Evolutionary conservation across 805 yeast genomes (phyloP), one percentile per base, ranked within the genome.

Genomic region (Groenewaldozyma salmanticensis): DNA sequence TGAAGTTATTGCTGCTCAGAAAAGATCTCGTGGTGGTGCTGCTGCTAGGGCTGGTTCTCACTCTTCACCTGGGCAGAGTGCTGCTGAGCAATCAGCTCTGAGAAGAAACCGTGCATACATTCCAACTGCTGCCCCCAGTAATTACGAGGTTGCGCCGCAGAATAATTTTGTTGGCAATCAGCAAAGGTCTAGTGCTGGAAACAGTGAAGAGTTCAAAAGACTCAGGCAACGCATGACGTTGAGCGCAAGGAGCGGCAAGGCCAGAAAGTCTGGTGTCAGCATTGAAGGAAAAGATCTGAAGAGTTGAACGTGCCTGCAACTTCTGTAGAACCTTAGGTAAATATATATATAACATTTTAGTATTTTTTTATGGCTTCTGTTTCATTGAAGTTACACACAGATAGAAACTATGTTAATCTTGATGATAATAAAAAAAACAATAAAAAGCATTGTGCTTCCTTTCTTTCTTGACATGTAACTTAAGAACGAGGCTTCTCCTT

Each of bases 401-500:
- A n/a, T n/a, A n/a, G n/a, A n/a, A n/a, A n/a, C n/a, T n/a, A n/a
- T n/a, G n/a, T n/a, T n/a, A n/a, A n/a, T n/a, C n/a, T n/a, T n/a
- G n/a, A n/a, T n/a, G n/a, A 24, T 24, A 7, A 24, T 24, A 24
- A 24, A 24, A 13, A 9, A 24, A 9, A 24, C 13, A 24, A 9
- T 9, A 9, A 24, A 13, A 24, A 13, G 29, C 7, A 13, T 7
- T 24, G 29, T 24, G 7, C 11, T 13, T 24, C 13, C 13, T 24
- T 24, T 24, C 13, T 7, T 24, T 24, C 13, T 24, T 24, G 29
- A 7, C 11, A 13, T 7, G 13, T 24, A 24, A 24, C 29, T 77
- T 84, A 88, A 68, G 96, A 88, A 80, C 98, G 87, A 79, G 97
- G 97, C 88, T 92, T 92, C 81, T 94, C 99, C 86, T 92, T 92